phyloP scores from a whole-genome alignment of 2,329 filamentous ascomycete species.

The Neodidymelliopsis sp. region DNA sequence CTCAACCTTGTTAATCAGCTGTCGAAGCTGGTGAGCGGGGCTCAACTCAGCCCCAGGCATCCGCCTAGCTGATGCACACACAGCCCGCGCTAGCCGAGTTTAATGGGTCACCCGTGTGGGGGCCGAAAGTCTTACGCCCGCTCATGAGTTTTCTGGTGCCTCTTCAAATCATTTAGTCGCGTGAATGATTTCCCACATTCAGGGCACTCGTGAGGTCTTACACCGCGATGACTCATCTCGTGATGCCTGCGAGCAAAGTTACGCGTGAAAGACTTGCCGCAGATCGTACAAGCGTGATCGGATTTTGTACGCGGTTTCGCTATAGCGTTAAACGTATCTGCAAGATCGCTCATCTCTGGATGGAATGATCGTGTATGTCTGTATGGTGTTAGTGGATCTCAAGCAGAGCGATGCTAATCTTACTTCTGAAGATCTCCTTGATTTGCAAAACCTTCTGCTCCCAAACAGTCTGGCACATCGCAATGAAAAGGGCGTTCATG shows the following conservation, averaged over 20 bases:
- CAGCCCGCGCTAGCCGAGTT: slow-evolving; percentile 13
- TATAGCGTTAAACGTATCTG: slow-evolving; percentile 24
- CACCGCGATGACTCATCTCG: slow-evolving; percentile 48
- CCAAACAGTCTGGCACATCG: slow-evolving; percentile 43
- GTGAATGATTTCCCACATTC: slow-evolving; percentile 42
- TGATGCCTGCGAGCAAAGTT: slow-evolving; percentile 49
- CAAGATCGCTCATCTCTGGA: slow-evolving; percentile 34
- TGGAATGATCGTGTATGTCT: slow-evolving; percentile 34
- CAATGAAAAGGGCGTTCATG: slow-evolving; percentile 55
- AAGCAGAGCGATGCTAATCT: too few species aligned
- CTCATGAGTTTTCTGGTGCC: slow-evolving; percentile 39
- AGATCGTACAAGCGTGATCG: slow-evolving; percentile 45
- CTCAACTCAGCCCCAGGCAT: slow-evolving; percentile 8
- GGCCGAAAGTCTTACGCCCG: not conserved
- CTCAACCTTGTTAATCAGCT: not conserved
- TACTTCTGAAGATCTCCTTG: slow-evolving; percentile 48
- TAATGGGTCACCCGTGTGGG: slow-evolving; percentile 6
- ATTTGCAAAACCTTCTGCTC: slow-evolving; percentile 51
- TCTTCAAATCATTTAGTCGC: slow-evolving; percentile 28
- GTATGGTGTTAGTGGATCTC: not conserved
- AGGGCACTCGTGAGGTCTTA: slow-evolving; percentile 25
- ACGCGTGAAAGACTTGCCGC: slow-evolving; percentile 50
- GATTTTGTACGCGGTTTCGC: slow-evolving; percentile 23
- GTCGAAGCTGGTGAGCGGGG: not conserved
- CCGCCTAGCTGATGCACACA: slow-evolving; percentile 4